A percentile compares a stretch with the other conserved stretches of the same genome.
Evolutionary conservation across 2,329 filamentous ascomycete genomes (phyloP).

Genomic region (Sphaerulina vaccinii): DNA sequence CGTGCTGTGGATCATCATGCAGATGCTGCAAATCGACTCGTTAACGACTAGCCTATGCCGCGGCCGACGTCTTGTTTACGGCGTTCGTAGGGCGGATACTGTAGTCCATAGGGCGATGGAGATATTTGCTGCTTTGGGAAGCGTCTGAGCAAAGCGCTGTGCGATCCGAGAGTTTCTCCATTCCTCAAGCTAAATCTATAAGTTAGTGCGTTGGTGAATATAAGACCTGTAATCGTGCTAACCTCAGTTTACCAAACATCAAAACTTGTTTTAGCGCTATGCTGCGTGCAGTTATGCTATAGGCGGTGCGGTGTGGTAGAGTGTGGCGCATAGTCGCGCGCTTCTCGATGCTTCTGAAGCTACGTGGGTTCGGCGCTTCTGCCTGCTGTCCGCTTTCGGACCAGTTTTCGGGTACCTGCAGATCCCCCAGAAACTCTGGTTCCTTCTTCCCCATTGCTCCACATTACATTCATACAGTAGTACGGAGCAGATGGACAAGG

Average conservation of each 20-base stretch:
- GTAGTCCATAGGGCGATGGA: neutral
- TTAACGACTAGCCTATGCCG: too few species aligned
- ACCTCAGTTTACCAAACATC: neutral
- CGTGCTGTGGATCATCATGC: too few species aligned
- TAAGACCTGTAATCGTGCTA: neutral
- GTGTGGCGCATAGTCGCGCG: too few species aligned
- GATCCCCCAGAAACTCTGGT: conserved; percentile 6
- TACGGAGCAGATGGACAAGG: conserved; percentile 3
- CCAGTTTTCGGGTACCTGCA: conserved; percentile 9
- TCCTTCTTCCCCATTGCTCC: neutral
- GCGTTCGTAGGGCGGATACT: too few species aligned
- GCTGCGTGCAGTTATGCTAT: neutral
- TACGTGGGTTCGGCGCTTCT: neutral
- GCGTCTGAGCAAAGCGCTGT: neutral
- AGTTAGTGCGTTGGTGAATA: neutral
- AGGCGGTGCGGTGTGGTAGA: neutral
- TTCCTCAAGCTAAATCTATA: neutral
- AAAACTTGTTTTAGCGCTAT: neutral
- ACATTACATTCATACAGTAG: conserved; percentile 3
- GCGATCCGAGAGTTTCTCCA: neutral
- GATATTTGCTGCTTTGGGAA: neutral
- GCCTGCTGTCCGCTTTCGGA: conserved; percentile 9
- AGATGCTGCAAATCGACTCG: too few species aligned
- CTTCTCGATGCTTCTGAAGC: conserved; percentile 11
- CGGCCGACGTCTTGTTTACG: too few species aligned